Evolutionary conservation across 1,284 basidiomycete genomes (phyloP).

Genomic region (Trichosporon faecale): DNA sequence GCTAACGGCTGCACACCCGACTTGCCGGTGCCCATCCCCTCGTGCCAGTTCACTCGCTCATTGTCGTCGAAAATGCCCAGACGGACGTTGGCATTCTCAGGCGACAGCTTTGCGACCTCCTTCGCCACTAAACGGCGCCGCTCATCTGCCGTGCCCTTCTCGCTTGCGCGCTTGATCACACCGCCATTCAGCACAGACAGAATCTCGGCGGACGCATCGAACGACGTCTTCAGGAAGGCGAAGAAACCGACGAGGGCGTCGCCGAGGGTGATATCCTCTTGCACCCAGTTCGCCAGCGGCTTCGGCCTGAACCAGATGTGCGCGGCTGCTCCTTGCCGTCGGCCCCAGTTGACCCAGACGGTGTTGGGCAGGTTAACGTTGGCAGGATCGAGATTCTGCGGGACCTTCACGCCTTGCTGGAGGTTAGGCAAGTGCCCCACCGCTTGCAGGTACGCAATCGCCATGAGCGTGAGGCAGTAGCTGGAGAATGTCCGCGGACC

Average conservation of each 20-base stretch:
- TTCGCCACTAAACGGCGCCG: not conserved
- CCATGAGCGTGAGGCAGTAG: slow-evolving; percentile 51
- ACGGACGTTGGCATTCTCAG: not conserved
- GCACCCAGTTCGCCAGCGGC: slow-evolving; percentile 30
- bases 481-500: slow-evolving; percentile 48
- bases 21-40: not conserved
- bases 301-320: slow-evolving; percentile 31
- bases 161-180: slow-evolving; percentile 15
- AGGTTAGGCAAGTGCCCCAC: slow-evolving; percentile 46
- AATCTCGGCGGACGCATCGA: slow-evolving; percentile 30
- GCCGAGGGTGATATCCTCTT: slow-evolving; percentile 30
- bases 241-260: slow-evolving; percentile 46
- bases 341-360: slow-evolving; percentile 45
- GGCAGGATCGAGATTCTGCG: slow-evolving; percentile 2
- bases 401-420: slow-evolving; percentile 31
- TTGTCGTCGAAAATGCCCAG: not conserved
- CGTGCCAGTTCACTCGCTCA: not conserved
- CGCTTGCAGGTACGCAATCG: slow-evolving; percentile 49
- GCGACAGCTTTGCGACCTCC: not conserved
- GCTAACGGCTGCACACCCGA: not conserved
- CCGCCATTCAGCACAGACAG: slow-evolving; percentile 44
- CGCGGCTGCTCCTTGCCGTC: slow-evolving; percentile 37
- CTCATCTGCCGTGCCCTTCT: not conserved
- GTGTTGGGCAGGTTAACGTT: slow-evolving; percentile 16
- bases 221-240: slow-evolving; percentile 29